phyloP scores from a whole-genome alignment of 352 stramenopile species.

The Pythium aristosporum region DNA sequence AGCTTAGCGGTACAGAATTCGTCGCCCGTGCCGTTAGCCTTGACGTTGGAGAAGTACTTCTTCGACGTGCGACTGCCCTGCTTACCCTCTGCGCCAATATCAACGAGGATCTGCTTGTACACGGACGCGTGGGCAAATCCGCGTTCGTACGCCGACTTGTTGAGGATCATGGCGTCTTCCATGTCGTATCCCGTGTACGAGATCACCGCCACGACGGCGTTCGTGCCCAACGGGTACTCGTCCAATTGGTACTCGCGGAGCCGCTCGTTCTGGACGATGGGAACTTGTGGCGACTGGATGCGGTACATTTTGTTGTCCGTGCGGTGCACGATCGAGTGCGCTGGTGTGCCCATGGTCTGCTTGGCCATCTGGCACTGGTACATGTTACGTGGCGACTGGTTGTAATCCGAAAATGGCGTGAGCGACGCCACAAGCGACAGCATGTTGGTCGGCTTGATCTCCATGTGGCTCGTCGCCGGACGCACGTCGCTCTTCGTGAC shows the following conservation, averaged over 20 bases:
- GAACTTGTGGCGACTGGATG: conserved; percentile 97
- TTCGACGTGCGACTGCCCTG: conserved; percentile 72
- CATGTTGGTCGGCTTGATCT: conserved; percentile 99
- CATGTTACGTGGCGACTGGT: conserved; percentile 99
- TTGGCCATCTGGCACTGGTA: conserved; percentile 99
- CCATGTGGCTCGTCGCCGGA: conserved; percentile 97
- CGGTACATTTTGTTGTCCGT: conserved; percentile 99
- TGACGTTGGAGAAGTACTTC: conserved; percentile 93
- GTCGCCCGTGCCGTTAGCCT: conserved; percentile 52
- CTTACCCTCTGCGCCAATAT: conserved; percentile 73
- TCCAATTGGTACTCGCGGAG: conserved; percentile 98
- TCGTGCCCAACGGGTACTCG: conserved; percentile 98
- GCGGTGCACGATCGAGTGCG: conserved; percentile 95
- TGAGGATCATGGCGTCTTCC: conserved; percentile 99
- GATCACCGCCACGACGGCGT: conserved; percentile 99
- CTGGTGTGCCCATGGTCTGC: conserved; percentile 99
- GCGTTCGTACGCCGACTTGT: conserved; percentile 98
- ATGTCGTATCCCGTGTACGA: conserved; percentile 98
- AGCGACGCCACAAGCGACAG: conserved; percentile 98
- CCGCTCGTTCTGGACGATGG: conserved; percentile 97
- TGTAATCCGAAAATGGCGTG: conserved; percentile 99
- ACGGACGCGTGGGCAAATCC: conserved; percentile 98
- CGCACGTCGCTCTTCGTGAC: conserved; percentile 95
- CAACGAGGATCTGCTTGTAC: conserved; percentile 98
- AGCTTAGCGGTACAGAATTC: conserved; percentile 81